Evolutionary conservation across 345 rosid genomes (phyloP).

Genomic region (Hibiscus mutabilis): DNA sequence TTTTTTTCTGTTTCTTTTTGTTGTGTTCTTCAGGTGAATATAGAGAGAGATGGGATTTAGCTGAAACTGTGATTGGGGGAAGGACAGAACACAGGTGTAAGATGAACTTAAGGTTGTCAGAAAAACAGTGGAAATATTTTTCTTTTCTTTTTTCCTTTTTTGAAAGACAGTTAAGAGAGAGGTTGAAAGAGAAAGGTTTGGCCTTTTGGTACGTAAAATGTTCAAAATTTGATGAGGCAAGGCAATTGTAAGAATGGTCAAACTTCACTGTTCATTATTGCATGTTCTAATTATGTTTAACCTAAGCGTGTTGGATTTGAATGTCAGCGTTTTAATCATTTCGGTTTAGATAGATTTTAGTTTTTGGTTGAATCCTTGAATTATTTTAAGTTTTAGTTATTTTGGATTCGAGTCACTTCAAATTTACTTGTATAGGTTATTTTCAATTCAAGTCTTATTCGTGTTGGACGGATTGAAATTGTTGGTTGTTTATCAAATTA

Average conservation of each 20-base stretch:
- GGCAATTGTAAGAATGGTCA: constrained; percentile 18
- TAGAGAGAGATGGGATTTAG: background rate
- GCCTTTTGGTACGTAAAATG: background rate
- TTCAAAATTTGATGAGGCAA: background rate
- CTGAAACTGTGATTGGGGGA: constrained; percentile 3
- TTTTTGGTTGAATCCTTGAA: too few relatives aligned
- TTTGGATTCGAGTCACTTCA: too few relatives aligned
- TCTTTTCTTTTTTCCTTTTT: background rate
- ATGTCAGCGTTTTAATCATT: too few relatives aligned
- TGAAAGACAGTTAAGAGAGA: constrained; percentile 6
- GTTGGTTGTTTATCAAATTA: too few relatives aligned
- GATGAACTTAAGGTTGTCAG: constrained; percentile 1
- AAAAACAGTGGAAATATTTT: too few relatives aligned
- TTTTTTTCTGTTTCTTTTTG: background rate
- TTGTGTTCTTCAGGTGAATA: background rate
- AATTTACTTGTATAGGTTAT: too few relatives aligned
- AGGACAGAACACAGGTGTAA: background rate
- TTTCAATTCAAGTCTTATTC: too few relatives aligned
- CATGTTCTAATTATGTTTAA: background rate
- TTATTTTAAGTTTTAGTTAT: too few relatives aligned
- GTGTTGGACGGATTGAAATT: too few relatives aligned
- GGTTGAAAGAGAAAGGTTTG: background rate
- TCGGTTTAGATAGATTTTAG: too few relatives aligned
- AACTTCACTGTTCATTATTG: background rate
- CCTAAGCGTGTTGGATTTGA: too few relatives aligned